A percentile compares a stretch with the other conserved stretches of the same genome.
Evolutionary conservation across 371 early-diverging fungal genomes (phyloP).

Genomic region (Chytridiales sp.): DNA sequence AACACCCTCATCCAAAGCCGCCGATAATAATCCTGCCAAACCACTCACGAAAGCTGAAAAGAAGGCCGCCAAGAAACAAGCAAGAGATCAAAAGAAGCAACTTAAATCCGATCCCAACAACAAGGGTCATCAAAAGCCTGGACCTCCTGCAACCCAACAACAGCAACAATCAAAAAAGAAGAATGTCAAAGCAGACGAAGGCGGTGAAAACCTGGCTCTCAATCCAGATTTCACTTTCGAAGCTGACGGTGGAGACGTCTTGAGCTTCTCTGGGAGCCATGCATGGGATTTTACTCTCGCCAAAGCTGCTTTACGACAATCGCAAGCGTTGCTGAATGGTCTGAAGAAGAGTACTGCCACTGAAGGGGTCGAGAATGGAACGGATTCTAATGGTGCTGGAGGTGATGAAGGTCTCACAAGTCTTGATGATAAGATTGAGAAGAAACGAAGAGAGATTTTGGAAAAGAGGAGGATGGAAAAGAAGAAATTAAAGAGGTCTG

Average conservation of each 20-base stretch:
- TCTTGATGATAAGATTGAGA: slow-evolving; percentile 38
- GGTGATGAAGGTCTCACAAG: not conserved
- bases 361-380: slow-evolving; percentile 7
- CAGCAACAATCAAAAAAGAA: slow-evolving; percentile 1
- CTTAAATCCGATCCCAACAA: slow-evolving; percentile 15
- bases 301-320: too few species aligned
- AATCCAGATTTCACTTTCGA: slow-evolving; percentile 76
- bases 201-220: slow-evolving; percentile 47
- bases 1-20: slow-evolving; percentile 2
- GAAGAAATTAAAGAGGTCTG: not conserved
- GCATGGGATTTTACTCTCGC: slow-evolving; percentile 84
- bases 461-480: slow-evolving; percentile 8
- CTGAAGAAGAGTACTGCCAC: slow-evolving; percentile 44
- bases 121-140: slow-evolving; percentile 2
- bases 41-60: slow-evolving; percentile 1
- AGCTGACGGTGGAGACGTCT: slow-evolving; percentile 30
- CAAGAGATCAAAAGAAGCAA: not conserved
- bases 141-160: not conserved
- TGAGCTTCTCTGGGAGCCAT: slow-evolving; percentile 6
- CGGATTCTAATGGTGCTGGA: not conserved
- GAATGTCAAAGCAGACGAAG: slow-evolving; percentile 28
- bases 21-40: too few species aligned
- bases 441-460: slow-evolving; percentile 16
- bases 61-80: slow-evolving; percentile 10
- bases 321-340: too few species aligned